These are phyloP conservation scores for Eucalyptus microcorys DNA, from an alignment of 345 rosid species.

Conservation along the genomic window DNA sequence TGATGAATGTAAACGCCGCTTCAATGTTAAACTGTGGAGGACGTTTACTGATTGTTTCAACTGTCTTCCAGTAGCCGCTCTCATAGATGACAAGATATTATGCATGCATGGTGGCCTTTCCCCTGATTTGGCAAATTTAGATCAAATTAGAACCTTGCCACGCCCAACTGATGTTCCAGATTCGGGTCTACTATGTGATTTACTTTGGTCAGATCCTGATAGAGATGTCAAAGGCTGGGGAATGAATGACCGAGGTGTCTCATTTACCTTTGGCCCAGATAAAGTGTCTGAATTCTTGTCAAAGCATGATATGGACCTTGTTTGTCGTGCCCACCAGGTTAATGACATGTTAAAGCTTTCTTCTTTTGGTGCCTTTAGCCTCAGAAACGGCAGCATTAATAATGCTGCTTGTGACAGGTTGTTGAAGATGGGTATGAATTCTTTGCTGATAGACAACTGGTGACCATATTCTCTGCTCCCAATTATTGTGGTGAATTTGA, in stretches of 20 bases:
- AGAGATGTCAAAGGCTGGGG: slow-evolving; percentile 84
- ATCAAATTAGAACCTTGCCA: slow-evolving; percentile 55
- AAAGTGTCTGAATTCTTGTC: slow-evolving; percentile 54
- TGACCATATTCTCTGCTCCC: slow-evolving; percentile 87
- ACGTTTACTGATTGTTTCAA: slow-evolving; percentile 79
- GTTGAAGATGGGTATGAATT: slow-evolving; percentile 95
- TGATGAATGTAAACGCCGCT: slow-evolving; percentile 89
- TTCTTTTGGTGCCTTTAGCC: not conserved
- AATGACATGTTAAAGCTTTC: not conserved
- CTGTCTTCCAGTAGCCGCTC: slow-evolving; percentile 88
- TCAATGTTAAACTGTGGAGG: slow-evolving; percentile 74
- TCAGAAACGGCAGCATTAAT: not conserved
- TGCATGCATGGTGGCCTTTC: slow-evolving; percentile 98
- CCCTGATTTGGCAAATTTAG: slow-evolving; percentile 63
- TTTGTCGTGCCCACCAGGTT: slow-evolving; percentile 96
- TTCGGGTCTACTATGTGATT: slow-evolving; percentile 82
- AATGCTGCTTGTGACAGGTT: slow-evolving; percentile 31
- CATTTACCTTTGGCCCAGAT: slow-evolving; percentile 83
- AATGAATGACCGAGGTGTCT: slow-evolving; percentile 87
- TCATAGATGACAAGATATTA: slow-evolving; percentile 77
- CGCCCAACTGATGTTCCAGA: slow-evolving; percentile 93
- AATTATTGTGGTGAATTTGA: slow-evolving; percentile 94
- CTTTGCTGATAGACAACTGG: slow-evolving; percentile 81
- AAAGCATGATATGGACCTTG: slow-evolving; percentile 81
- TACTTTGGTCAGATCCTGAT: slow-evolving; percentile 92